phyloP scores from a whole-genome alignment of 78 protist species.

The Creolimax fragrantissima region DNA sequence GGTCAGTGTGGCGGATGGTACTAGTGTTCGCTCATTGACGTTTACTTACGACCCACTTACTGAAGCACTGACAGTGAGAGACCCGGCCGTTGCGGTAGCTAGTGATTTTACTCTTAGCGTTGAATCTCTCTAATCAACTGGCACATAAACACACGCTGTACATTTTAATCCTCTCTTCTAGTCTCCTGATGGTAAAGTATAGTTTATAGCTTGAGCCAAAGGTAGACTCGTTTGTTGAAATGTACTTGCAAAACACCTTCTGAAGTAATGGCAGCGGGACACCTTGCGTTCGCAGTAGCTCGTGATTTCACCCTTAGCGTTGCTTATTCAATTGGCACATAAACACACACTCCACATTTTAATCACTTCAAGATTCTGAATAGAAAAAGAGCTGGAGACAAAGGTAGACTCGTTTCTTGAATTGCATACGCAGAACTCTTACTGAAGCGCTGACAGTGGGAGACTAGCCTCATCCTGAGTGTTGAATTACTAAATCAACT shows the following conservation, averaged over 20 bases:
- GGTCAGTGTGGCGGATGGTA: background rate
- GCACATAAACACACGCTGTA: background rate
- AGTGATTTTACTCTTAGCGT: background rate
- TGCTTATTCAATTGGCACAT: background rate
- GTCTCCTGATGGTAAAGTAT: background rate
- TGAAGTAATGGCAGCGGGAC: background rate
- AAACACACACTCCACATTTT: background rate
- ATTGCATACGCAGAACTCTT: background rate
- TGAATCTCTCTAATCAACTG: background rate
- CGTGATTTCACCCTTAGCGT: background rate
- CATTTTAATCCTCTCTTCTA: background rate
- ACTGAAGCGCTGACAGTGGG: background rate
- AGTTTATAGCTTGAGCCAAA: background rate
- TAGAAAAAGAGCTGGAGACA: background rate
- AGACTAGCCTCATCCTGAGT: too few relatives aligned
- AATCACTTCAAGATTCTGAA: background rate
- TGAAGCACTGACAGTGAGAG: background rate
- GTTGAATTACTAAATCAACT: too few relatives aligned
- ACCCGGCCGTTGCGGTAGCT: background rate
- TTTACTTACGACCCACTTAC: background rate
- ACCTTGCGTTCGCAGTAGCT: background rate
- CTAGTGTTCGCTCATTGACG: background rate
- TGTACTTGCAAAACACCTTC: background rate
- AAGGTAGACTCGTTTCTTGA: background rate
- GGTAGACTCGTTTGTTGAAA: background rate